A percentile compares a stretch with the other conserved stretches of the same genome.
phyloP scores from a whole-genome alignment of 1,284 basidiomycete species.

The Fomes fomentarius region DNA sequence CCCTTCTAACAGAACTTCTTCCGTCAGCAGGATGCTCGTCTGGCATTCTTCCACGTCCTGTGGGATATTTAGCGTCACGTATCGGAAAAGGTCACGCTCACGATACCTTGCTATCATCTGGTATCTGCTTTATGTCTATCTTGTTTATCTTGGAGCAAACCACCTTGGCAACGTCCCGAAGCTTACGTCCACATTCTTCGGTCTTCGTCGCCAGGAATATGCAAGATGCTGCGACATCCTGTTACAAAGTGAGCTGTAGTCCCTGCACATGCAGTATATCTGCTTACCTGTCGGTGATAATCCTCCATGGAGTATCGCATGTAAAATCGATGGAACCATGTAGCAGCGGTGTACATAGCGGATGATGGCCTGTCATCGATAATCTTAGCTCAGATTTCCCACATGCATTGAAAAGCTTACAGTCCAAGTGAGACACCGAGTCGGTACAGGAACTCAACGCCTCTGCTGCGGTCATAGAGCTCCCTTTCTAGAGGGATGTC shows the following conservation, averaged over 20 bases:
- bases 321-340: conserved; percentile 93
- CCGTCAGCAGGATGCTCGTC: conserved; percentile 73
- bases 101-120: conserved; percentile 62
- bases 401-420: conserved; percentile 47
- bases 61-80: conserved; percentile 5
- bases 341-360: conserved; percentile 83
- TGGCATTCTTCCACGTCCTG: conserved; percentile 80
- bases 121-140: conserved; percentile 56
- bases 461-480: conserved; percentile 74
- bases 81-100: background rate
- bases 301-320: conserved; percentile 91
- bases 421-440: conserved; percentile 72
- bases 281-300: conserved; percentile 73
- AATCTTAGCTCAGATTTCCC: conserved; percentile 9
- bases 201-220: conserved; percentile 93
- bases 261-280: background rate
- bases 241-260: conserved; percentile 9
- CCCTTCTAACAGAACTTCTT: conserved; percentile 85
- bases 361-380: conserved; percentile 62
- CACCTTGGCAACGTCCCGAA: conserved; percentile 82
- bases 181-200: conserved; percentile 85
- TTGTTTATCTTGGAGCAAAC: conserved; percentile 72
- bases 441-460: conserved; percentile 81
- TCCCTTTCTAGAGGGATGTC: conserved; percentile 62
- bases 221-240: conserved; percentile 90